Evolutionary conservation across 306 rosid species (phyloP).

Genomic region (Lathyrus aphaca): DNA sequence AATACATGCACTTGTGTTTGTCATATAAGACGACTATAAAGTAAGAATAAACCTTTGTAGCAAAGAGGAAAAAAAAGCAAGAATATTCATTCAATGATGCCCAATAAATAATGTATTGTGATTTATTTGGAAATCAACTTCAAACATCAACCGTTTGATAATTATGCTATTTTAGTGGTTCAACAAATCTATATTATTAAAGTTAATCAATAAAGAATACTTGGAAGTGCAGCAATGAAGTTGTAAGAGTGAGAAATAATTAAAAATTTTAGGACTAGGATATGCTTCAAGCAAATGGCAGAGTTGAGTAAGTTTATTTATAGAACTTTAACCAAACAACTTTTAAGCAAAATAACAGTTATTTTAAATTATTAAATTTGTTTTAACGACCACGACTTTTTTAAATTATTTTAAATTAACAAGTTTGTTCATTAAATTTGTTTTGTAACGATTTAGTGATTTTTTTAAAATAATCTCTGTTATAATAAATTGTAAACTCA

Average conservation of each 20-base stretch:
- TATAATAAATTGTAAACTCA: no score
- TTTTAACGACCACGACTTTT: no score
- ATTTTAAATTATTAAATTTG: no score
- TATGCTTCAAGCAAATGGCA: conserved; percentile 1
- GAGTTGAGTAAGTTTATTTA: no score
- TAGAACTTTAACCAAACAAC: no score
- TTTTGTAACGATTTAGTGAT: no score
- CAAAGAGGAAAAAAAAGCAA: neutral
- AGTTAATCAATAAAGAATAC: neutral
- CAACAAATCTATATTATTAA: neutral
- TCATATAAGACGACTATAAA: neutral
- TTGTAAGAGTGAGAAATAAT: neutral
- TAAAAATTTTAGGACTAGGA: neutral
- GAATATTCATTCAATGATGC: conserved; percentile 14
- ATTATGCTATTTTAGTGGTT: neutral
- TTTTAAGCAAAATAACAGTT: no score
- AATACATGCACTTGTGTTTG: neutral
- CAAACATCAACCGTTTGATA: neutral
- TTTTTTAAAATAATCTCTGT: no score
- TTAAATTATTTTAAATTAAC: no score
- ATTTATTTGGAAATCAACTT: neutral
- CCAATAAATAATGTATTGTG: neutral
- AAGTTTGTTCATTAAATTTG: no score
- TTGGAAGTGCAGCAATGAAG: conserved; percentile 21
- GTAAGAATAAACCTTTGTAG: no score